phyloP scores from a whole-genome alignment of 139 green algal species.

The Parachlorella kessleri region DNA sequence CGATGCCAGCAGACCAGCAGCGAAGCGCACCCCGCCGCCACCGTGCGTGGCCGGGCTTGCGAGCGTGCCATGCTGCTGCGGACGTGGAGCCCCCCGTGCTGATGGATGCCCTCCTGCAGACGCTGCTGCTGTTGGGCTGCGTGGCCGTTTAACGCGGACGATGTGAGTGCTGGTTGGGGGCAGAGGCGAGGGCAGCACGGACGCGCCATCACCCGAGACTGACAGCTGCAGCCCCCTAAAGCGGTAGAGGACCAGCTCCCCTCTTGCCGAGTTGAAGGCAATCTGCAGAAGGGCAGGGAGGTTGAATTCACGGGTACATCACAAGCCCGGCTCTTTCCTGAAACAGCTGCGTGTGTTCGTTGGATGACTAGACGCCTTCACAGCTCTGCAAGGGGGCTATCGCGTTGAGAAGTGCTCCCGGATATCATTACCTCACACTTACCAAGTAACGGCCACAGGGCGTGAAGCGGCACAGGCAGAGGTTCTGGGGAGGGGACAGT shows the following conservation, averaged over 20 bases:
- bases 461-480: slow-evolving; percentile 24
- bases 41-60: no score
- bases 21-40: no score
- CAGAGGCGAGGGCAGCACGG: not conserved
- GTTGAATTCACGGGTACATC: no score
- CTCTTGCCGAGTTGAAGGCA: slow-evolving; percentile 15
- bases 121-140: not conserved
- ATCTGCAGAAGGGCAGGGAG: no score
- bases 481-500: slow-evolving; percentile 9
- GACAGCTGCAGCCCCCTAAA: slow-evolving; percentile 23
- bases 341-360: no score
- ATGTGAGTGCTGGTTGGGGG: not conserved
- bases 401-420: no score
- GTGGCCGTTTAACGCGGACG: not conserved
- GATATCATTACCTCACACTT: no score
- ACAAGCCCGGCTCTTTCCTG: no score
- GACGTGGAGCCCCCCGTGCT: not conserved
- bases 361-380: no score
- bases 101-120: not conserved
- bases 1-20: no score
- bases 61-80: no score
- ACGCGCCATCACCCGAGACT: not conserved
- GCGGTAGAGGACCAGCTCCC: slow-evolving; percentile 21
- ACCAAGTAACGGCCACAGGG: slow-evolving; percentile 33
- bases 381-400: no score